Base-by-base conservation (phyloP, 441 rosid species). In the Macaranga tanarius region DNA sequence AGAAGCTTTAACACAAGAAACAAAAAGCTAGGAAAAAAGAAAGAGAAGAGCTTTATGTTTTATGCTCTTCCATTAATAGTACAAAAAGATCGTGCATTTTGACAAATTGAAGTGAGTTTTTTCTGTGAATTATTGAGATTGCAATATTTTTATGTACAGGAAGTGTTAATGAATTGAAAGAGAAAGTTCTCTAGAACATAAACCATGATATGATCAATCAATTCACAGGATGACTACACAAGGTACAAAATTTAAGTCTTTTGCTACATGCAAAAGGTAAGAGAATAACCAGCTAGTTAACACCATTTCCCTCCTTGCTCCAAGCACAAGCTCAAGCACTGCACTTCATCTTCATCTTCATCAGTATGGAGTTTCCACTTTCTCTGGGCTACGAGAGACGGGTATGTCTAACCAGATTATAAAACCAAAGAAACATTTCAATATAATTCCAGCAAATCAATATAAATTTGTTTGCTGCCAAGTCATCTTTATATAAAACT, bases 371-470 rank as follows among this genome's bases (percentile, higher is more conserved):
- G 7, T 42, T 69, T 61, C 52, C 52, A 69, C 16, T 63, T 69
- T 56, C 66, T 75, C 54, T 59, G 19, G 58, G 61, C 57, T 61
- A 47, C 34, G 19, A 77, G 40, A 57, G 56, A 73, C 58, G 16
- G 19, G 6, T 45, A 13, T 34, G 52, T 42, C 34, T 59, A 50
- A 72, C 70, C 50, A 19, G 0, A 11, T 3, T 28, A 54, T 20
- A 67, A 28, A 64, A 73, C 9, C 17, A 66, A 56, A 69, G 73
- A 72, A 61, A 40, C 61, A 70, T 22, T 50, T 44, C 3, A 40
- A 17, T 34, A 10, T 28, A 17, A 23, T 7, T 16, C 28, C 47
- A 62, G 28, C 57, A 56, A 58, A 13, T 3, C 7, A 66, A 51
- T 38, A 52, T 5, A 52, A 11, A 12, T 42, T 23, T 62, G 44